A percentile compares a stretch with the other conserved stretches of the same genome.
These are phyloP conservation scores for Debaryomyces prosopidis DNA, from an alignment of 805 yeast species.

Conservation along the genomic window DNA sequence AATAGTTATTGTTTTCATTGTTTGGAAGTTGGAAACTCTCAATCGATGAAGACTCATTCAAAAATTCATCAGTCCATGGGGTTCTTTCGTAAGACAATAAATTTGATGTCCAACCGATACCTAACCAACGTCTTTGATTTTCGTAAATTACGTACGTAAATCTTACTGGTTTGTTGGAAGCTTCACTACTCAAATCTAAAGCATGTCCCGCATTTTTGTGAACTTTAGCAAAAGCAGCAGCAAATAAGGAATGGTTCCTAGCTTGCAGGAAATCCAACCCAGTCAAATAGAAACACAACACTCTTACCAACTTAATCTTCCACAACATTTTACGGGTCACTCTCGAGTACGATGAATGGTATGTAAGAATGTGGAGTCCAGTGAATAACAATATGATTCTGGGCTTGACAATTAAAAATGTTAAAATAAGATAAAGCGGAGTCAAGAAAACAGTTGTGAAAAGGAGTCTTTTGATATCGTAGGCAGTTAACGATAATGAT, in stretches of 20 bases:
- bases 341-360: constrained; percentile 83
- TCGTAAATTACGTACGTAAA: constrained; percentile 93
- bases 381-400: constrained; percentile 57
- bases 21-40: constrained; percentile 82
- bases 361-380: constrained; percentile 68
- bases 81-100: constrained; percentile 89
- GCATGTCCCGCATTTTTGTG: constrained; percentile 34
- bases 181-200: constrained; percentile 14
- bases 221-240: constrained; percentile 56
- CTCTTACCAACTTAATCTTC: constrained; percentile 73
- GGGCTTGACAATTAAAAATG: constrained; percentile 71
- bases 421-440: constrained; percentile 74
- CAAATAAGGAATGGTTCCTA: constrained; percentile 47
- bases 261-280: constrained; percentile 73
- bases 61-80: constrained; percentile 95
- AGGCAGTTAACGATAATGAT: constrained; percentile 65
- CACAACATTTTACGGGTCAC: constrained; percentile 83
- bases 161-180: constrained; percentile 52
- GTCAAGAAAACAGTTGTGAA: constrained; percentile 85
- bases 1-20: constrained; percentile 40
- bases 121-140: constrained; percentile 96
- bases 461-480: constrained; percentile 76
- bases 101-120: constrained; percentile 96
- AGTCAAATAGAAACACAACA: constrained; percentile 76
- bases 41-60: constrained; percentile 79